Base-by-base conservation (phyloP, 2,329 filamentous ascomycete genomes). In the Lizonia empirigonia region DNA sequence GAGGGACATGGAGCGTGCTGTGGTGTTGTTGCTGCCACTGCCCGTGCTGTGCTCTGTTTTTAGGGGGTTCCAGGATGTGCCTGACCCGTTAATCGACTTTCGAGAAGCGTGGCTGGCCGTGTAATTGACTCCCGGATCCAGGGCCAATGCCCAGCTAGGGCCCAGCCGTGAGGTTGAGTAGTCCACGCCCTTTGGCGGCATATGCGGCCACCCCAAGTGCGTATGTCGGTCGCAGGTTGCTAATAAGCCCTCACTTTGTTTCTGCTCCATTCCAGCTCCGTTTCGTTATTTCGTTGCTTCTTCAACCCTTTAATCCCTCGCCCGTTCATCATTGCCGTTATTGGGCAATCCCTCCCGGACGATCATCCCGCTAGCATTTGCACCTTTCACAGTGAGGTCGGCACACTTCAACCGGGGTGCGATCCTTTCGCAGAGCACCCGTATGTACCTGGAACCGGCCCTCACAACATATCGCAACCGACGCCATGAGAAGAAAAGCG, bases 401-500 rank as follows among this genome's bases (percentile, higher is more conserved):
- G 56, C 51, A 50, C 49, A 50, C 50, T 12, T 41, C 39, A 52
- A 37, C 53, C 55, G 51, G 47, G 55, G 53, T 46, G 49, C 36
- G 40, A 54, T 39, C 42, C 34, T 20, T 39, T 39, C 37, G 49
- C 46, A 50, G 47, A 41, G 32, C 50, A 44, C 44, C 44, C 48
- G 40, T 44, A 44, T 54, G 56, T 54, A 32, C 56, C 51, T 53
- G 47, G 38, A 36, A 20, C 24, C 22, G 37, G 50, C 30, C 38
- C 15, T 41, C 39, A 20, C 51, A 55, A 58, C 51, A 40, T 53
- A 50, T 51, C 42, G 50, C 44, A 47, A 44, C 58, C 61, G 52
- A 29, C 48, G 58, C 62, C 60, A 72, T 72, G 67, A 63, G 48
- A 54, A 64, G 52, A 44, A 70, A 58, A 59, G 50, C 51, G 42